phyloP scores from a whole-genome alignment of 116 monocot species.

The Cymodocea nodosa region DNA sequence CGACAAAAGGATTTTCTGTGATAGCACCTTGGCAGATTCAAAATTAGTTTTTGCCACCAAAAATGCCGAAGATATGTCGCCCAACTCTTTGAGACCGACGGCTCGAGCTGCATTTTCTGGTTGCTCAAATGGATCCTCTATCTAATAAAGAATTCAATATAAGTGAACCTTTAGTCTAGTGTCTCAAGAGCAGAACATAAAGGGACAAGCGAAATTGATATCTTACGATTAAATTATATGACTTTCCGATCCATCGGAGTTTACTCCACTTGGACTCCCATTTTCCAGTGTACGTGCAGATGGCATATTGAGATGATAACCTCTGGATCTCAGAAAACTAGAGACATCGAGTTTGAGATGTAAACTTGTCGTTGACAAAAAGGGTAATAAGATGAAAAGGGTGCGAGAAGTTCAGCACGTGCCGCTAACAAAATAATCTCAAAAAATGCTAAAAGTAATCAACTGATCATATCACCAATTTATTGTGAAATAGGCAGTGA shows the following conservation, averaged over 20 bases:
- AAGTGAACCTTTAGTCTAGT: not conserved
- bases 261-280: slow-evolving; percentile 28
- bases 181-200: not conserved
- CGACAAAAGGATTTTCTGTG: slow-evolving; percentile 24
- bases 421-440: no score
- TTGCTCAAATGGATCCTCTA: slow-evolving; percentile 82
- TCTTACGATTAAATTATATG: slow-evolving; percentile 38
- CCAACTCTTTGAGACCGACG: slow-evolving; percentile 23
- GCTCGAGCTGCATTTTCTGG: slow-evolving; percentile 70
- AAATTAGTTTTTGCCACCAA: slow-evolving; percentile 14
- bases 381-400: not conserved
- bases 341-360: not conserved
- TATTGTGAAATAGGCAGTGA: no score
- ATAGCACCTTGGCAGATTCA: slow-evolving; percentile 10
- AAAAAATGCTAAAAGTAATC: no score
- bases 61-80: slow-evolving; percentile 32
- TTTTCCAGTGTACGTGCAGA: slow-evolving; percentile 52
- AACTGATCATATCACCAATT: no score
- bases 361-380: not conserved
- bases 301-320: slow-evolving; percentile 18
- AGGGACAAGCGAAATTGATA: not conserved
- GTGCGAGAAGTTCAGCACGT: not conserved
- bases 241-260: slow-evolving; percentile 19
- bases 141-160: slow-evolving; percentile 14
- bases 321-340: slow-evolving; percentile 33